Evolutionary conservation across 164 flowering plant genomes (phyloP).

Genomic region (Piper betle): DNA sequence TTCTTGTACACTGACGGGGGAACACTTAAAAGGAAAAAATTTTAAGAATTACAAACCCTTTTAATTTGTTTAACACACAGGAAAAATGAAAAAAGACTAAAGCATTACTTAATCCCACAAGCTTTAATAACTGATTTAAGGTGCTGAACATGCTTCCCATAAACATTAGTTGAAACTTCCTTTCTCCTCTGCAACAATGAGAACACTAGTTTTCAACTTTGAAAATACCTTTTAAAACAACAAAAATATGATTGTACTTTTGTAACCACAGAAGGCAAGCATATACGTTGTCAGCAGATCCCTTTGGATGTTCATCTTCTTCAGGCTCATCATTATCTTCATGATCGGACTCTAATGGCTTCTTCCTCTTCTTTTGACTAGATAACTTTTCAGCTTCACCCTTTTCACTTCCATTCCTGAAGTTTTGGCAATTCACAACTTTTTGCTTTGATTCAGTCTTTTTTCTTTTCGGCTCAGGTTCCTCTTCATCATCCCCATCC

Average conservation of each 20-base stretch:
- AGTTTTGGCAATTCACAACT: slow-evolving; percentile 21
- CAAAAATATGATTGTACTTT: neutral
- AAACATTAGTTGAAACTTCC: slow-evolving; percentile 37
- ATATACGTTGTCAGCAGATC: slow-evolving; percentile 28
- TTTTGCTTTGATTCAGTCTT: slow-evolving; percentile 27
- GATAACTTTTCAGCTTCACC: slow-evolving; percentile 25
- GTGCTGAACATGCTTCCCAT: slow-evolving; percentile 82
- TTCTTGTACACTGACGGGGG: slow-evolving; percentile 73
- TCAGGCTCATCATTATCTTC: slow-evolving; percentile 37
- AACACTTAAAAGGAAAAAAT: slow-evolving; percentile 31
- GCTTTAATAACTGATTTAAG: slow-evolving; percentile 74
- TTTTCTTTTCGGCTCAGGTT: slow-evolving; percentile 34
- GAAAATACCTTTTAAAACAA: no score
- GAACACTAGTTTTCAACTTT: neutral
- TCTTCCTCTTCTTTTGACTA: slow-evolving; percentile 29
- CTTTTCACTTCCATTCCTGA: slow-evolving; percentile 41
- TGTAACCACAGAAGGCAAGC: no score
- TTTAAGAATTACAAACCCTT: neutral
- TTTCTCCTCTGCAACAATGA: slow-evolving; percentile 42
- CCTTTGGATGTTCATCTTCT: slow-evolving; percentile 36
- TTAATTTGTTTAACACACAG: neutral
- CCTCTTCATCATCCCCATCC: slow-evolving; percentile 32
- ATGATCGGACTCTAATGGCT: slow-evolving; percentile 17
- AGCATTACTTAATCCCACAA: slow-evolving; percentile 74
- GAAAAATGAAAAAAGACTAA: neutral